Percentiles rank a stretch among this genome's conserved stretches.
Evolutionary conservation across 225 moss, liverwort and hornwort genomes (phyloP).

Genomic region (Pseudoscleropodium purum): DNA sequence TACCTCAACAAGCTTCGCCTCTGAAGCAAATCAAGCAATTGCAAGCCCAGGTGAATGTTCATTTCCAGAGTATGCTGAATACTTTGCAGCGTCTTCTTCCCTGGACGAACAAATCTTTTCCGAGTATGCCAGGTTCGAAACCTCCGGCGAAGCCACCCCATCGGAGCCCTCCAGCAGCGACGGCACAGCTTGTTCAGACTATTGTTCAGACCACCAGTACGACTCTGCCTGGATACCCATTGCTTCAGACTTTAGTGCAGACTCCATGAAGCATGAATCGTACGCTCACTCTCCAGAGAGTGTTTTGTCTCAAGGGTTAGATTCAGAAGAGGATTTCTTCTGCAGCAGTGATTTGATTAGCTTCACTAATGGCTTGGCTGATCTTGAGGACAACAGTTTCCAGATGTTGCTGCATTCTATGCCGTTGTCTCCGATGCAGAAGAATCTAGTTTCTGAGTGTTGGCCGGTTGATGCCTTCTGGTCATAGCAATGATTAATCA

Average conservation of each 20-base stretch:
- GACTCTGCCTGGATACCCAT: not conserved
- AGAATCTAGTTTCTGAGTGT: not conserved
- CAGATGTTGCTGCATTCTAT: not conserved
- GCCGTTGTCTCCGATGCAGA: not conserved
- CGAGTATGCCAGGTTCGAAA: not conserved
- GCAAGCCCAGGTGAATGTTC: not conserved
- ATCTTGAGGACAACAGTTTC: not conserved
- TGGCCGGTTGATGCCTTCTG: not conserved
- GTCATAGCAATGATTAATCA: not conserved
- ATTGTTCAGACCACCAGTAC: not conserved
- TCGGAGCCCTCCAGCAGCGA: slow-evolving; percentile 5
- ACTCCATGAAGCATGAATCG: not conserved
- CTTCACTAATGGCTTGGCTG: not conserved
- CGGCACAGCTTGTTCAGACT: not conserved
- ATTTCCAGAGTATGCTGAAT: not conserved
- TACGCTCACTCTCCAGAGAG: slow-evolving; percentile 3
- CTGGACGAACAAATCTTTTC: not conserved
- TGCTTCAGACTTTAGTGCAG: not conserved
- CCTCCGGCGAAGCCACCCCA: not conserved
- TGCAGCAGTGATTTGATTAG: not conserved
- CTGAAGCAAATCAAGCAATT: not conserved
- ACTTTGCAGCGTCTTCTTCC: not conserved
- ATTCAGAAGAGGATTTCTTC: not conserved
- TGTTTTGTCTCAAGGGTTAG: not conserved
- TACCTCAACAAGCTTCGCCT: not conserved